Conservation (phyloP, 495 filamentous ascomycete genomes). For the Penicillium robsamsonii region DNA sequence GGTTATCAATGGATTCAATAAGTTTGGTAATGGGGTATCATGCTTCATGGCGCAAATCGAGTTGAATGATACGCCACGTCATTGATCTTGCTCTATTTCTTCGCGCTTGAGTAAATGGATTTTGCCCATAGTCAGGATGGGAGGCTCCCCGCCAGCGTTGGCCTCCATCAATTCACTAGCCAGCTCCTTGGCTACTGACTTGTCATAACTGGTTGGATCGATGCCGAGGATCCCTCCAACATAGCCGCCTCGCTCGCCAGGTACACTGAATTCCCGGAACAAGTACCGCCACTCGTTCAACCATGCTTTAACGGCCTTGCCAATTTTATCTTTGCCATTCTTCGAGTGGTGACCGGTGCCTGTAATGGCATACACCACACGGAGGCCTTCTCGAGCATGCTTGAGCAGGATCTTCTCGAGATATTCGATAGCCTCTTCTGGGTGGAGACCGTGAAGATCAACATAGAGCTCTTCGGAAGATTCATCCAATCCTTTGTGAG, state of each 20-base stretch:
- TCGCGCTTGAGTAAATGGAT: slow-evolving; percentile 49
- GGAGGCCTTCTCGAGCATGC: slow-evolving; percentile 62
- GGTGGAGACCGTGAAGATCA: slow-evolving; percentile 93
- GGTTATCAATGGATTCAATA: slow-evolving; percentile 4
- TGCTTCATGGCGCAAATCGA: slow-evolving; percentile 13
- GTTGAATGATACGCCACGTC: slow-evolving; percentile 11
- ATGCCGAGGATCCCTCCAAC: slow-evolving; percentile 94
- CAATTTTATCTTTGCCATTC: slow-evolving; percentile 98
- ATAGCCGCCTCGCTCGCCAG: slow-evolving; percentile 74
- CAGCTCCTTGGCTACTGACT: slow-evolving; percentile 42
- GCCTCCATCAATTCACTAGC: slow-evolving; percentile 23
- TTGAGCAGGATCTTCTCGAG: slow-evolving; percentile 82
- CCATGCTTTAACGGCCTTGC: slow-evolving; percentile 86
- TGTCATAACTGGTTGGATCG: slow-evolving; percentile 87
- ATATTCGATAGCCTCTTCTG: slow-evolving; percentile 95
- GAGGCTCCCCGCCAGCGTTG: slow-evolving; percentile 22
- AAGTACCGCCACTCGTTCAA: slow-evolving; percentile 95
- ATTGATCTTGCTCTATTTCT: slow-evolving; percentile 38
- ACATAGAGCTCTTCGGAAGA: slow-evolving; percentile 76
- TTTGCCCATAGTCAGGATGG: slow-evolving; percentile 42
- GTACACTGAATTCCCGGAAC: slow-evolving; percentile 93
- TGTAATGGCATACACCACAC: slow-evolving; percentile 91
- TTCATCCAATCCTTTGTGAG: slow-evolving; percentile 38
- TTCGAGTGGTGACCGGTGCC: slow-evolving; percentile 98
- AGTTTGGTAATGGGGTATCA: slow-evolving; percentile 15